Evolutionary conservation across 2,329 filamentous ascomycete species (phyloP), one percentile per base, ranked within the genome.

Genomic region (Septoria linicola): DNA sequence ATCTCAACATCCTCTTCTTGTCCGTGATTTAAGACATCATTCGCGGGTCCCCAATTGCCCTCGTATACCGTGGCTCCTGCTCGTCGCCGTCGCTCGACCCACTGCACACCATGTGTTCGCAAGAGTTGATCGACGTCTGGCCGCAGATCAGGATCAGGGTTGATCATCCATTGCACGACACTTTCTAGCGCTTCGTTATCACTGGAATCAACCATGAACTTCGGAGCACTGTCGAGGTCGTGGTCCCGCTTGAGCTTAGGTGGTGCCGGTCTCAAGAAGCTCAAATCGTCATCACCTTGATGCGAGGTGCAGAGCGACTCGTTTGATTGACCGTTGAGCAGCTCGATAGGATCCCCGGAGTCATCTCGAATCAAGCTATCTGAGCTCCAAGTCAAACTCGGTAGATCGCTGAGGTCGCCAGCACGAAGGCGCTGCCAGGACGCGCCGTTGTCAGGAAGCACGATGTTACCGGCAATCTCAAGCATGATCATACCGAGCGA

Each of bases 11-110:
- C 69, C 36, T 71, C 63, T 23, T 55, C 52, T 27, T 53, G 49
- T 6, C 79, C 76, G 60, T 77, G 75, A 19, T 72, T 73, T 48
- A 83, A 73, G 16, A 83, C 74, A 56, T 84, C 80, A 58, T 84
- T 84, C 19, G 80, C 80, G 25, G 92, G 92, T 3, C 93, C 93
- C 87, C 91, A 99, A 68, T 89, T 93, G 57, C 93, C 93, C 73
- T 99, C 93, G 63, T 88, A 99, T 46, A 99, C 84, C 0, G 90
- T 96, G n/a, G 93, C 93, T 37, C 90, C 88, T 8, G 90, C 88
- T 49, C 87, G 84, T 49, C 90, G 84, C 56, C 90, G 84, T 43
- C 77, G 74, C 48, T 84, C 80, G 25, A 95, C 86, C 88, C 93
- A 99, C 55, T 79, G 80, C 45, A 96, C 79, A 19, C 89, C 89